These are phyloP conservation scores for Plenodomus biglobosus DNA, from an alignment of 2,329 filamentous ascomycete species.

Conservation along the genomic window DNA sequence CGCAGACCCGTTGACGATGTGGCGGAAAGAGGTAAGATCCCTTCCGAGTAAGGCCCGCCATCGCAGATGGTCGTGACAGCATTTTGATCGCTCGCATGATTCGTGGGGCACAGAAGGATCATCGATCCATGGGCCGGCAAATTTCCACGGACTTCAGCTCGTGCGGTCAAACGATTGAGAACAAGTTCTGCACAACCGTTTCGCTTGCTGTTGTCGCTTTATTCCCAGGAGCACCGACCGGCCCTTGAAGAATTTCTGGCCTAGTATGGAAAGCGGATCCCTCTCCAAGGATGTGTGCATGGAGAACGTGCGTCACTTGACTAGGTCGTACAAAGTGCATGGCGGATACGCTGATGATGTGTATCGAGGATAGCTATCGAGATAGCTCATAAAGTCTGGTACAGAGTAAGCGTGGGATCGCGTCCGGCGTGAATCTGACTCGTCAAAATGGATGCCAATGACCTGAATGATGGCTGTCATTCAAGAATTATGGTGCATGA, in stretches of 20 bases:
- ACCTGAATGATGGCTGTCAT: not conserved
- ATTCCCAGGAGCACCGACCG: slow-evolving; percentile 6
- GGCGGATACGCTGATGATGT: slow-evolving; percentile 8
- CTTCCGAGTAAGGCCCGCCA: slow-evolving; percentile 15
- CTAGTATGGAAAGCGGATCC: slow-evolving; percentile 3
- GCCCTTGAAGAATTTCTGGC: slow-evolving; percentile 7
- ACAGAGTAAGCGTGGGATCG: not conserved
- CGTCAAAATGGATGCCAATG: not conserved
- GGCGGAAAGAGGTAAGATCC: slow-evolving; percentile 13
- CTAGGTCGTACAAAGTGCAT: slow-evolving; percentile 9
- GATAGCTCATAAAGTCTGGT: not conserved
- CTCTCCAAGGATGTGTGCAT: slow-evolving; percentile 6
- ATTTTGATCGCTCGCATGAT: slow-evolving; percentile 14
- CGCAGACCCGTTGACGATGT: slow-evolving; percentile 24
- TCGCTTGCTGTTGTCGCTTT: slow-evolving; percentile 5
- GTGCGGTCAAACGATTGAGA: slow-evolving; percentile 3
- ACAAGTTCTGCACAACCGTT: not conserved
- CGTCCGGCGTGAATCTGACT: not conserved
- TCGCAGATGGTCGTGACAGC: slow-evolving; percentile 12
- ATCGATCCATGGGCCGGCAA: slow-evolving; percentile 7
- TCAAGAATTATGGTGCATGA: not conserved
- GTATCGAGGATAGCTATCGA: slow-evolving; percentile 6
- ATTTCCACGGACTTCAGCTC: not conserved
- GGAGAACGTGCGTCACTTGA: slow-evolving; percentile 9
- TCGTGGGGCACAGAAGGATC: slow-evolving; percentile 9